Conservation (phyloP, 768 basidiomycete species). For the Paxillus involutus region DNA sequence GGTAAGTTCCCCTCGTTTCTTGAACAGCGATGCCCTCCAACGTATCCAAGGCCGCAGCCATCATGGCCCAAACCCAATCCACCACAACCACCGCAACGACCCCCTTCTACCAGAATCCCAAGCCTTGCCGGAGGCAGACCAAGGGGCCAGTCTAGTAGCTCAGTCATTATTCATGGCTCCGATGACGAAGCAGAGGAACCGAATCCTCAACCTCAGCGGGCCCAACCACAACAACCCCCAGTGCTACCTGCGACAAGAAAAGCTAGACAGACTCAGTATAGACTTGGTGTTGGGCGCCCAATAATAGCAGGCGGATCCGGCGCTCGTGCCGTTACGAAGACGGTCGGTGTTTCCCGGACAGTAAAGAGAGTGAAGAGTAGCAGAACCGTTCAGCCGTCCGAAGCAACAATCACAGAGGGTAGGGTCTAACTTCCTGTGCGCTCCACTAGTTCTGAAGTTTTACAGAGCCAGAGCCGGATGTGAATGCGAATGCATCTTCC, state of each 20-base stretch:
- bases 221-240: conserved; percentile 15
- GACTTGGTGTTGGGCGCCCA: conserved; percentile 73
- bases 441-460: conserved; percentile 11
- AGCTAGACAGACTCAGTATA: conserved; percentile 69
- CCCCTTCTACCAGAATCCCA: conserved; percentile 33
- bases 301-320: conserved; percentile 64
- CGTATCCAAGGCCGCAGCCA: conserved; percentile 24
- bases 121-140: conserved; percentile 26
- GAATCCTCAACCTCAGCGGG: conserved; percentile 16
- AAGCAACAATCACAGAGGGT: conserved; percentile 63
- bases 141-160: conserved; percentile 33
- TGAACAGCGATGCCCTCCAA: conserved; percentile 36
- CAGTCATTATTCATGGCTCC: conserved; percentile 39
- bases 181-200: conserved; percentile 42
- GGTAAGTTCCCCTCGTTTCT: conserved; percentile 37
- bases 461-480: conserved; percentile 27
- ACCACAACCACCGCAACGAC: conserved; percentile 23
- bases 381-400: conserved; percentile 47
- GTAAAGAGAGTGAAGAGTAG: conserved; percentile 49
- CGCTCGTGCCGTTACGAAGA: conserved; percentile 63
- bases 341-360: conserved; percentile 48
- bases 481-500: background rate
- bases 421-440: background rate
- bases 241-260: conserved; percentile 54
- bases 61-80: conserved; percentile 20